Evolutionary conservation across 73 alveolate species (phyloP).

Genomic region (Symbiodinium natans): DNA sequence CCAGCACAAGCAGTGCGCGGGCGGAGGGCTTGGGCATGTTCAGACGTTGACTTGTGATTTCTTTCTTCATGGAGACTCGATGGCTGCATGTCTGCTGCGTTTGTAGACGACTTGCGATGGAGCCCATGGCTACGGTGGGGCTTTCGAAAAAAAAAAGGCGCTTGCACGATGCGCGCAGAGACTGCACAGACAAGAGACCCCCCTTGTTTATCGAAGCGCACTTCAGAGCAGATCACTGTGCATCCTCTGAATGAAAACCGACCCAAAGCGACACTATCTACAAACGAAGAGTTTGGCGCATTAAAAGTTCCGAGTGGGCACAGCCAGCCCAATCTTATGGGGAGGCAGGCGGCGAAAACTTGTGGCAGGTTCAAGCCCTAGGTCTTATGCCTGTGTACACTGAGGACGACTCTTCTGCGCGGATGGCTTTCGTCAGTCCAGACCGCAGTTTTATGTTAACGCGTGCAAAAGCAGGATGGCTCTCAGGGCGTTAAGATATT

Average conservation of each 20-base stretch:
- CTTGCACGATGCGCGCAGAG: no score
- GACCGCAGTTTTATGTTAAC: background rate
- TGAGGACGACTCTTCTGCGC: background rate
- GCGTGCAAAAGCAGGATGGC: background rate
- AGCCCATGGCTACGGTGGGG: no score
- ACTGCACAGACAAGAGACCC: no score
- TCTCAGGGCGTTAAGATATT: background rate
- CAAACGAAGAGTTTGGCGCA: conserved; percentile 3
- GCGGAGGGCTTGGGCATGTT: background rate
- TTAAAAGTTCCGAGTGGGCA: background rate
- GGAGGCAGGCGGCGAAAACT: background rate
- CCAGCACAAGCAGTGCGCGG: background rate
- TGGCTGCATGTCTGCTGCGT: no score
- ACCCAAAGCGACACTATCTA: background rate
- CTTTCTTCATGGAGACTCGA: no score
- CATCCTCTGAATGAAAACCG: background rate
- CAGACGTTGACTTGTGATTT: no score
- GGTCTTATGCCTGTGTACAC: conserved; percentile 5
- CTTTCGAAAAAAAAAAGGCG: no score
- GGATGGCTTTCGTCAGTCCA: background rate
- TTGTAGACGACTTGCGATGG: no score
- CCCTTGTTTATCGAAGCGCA: background rate
- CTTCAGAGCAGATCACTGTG: background rate
- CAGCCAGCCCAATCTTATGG: conserved; percentile 2
- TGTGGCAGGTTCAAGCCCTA: background rate